These are phyloP conservation scores for Podaxis mareebaensis DNA, from an alignment of 768 basidiomycete genomes.

Conservation along the genomic window DNA sequence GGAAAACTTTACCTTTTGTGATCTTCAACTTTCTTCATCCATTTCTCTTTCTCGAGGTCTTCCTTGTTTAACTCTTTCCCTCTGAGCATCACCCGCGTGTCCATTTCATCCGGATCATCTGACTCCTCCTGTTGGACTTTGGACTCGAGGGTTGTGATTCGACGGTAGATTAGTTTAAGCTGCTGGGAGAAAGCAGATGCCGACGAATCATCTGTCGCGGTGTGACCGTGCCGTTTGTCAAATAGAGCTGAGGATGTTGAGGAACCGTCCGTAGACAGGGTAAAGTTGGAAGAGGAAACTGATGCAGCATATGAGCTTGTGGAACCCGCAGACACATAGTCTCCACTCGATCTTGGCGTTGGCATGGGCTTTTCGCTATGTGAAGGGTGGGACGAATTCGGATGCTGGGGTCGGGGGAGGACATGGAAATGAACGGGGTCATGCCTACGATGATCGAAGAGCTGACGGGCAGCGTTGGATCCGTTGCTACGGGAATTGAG, in stretches of 20 bases:
- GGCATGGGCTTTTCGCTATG: constrained; percentile 41
- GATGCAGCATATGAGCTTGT: constrained; percentile 76
- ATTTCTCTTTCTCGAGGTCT: constrained; percentile 74
- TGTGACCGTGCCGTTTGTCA: constrained; percentile 45
- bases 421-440: constrained; percentile 85
- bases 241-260: constrained; percentile 73
- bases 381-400: constrained; percentile 15
- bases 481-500: constrained; percentile 33
- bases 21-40: constrained; percentile 67
- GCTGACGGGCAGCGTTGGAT: constrained; percentile 44
- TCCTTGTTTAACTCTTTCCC: constrained; percentile 46
- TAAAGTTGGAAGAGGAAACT: constrained; percentile 65
- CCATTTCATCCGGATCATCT: constrained; percentile 53
- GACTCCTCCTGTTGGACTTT: constrained; percentile 66
- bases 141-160: constrained; percentile 76
- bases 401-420: constrained; percentile 48
- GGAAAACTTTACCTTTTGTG: constrained; percentile 71
- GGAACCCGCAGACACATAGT: constrained; percentile 74
- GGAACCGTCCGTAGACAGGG: constrained; percentile 75
- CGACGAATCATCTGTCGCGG: constrained; percentile 52
- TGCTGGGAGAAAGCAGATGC: constrained; percentile 72
- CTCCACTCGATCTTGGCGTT: constrained; percentile 62
- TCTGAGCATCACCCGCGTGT: constrained; percentile 43
- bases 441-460: constrained; percentile 90
- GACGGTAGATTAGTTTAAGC: constrained; percentile 82